Base-by-base conservation (phyloP, 116 monocot genomes). In the Trichopus zeylanicus region DNA sequence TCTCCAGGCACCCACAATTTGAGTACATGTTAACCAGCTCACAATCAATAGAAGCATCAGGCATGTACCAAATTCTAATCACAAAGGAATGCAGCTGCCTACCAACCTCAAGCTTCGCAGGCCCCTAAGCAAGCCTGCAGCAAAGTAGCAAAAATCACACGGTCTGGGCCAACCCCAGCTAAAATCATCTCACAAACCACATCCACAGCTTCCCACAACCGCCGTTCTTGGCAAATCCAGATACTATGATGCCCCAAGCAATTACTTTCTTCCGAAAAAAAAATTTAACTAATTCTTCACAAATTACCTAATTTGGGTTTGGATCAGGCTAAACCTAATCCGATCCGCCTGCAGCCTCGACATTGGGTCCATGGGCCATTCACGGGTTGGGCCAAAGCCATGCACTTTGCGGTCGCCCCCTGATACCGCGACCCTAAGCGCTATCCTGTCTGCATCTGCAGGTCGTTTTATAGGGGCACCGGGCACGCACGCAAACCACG, bases 1-100 rank as follows among this genome's bases (percentile, higher is more conserved):
- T 70, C 22, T 70, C 56, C 63, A 70, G 20, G 13, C 25, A 63
- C 20, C 63, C 70, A 39, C 54, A 70, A 26, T 63, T 47, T 26
- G 42, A 55, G 35, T 70, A 63, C 62, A 56, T 56, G 20, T 56
- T 63, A 20, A 70, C 47, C 11, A 63, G 48, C 24, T 47, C 70
- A 25, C 31, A 31, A 7, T 48, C 19, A 7, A 47, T 18, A 15
- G 31, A 48, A 25, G 23, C 56, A 46, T 70, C 63, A 56, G 46
- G 8, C 25, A 33, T 26, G 13, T 63, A 26, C 24, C 63, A 62
- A 32, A 28, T 31, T 63, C 31, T 55, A 18, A 31, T 47, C 22
- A 29, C 46, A 13, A 37, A 48, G 8, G 56, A 47, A 66, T 66
- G 66, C 31, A 66, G 22, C 56, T 66, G 66, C 31, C 46, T 56